Base-by-base conservation (phyloP, 2,329 filamentous ascomycete species). In the Phialocephala sp. region DNA sequence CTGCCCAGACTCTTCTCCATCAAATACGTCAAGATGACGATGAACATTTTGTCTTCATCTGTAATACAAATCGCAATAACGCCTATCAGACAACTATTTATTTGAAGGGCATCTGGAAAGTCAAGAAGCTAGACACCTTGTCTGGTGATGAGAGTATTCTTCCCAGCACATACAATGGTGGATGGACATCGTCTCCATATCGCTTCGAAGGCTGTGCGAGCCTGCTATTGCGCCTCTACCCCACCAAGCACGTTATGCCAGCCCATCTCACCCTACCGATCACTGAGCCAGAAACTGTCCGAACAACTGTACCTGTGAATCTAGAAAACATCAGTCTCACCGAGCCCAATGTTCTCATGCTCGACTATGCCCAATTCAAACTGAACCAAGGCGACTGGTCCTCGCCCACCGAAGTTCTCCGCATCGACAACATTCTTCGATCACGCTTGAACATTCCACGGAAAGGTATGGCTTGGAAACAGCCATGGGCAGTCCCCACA, bases 1-100 rank as follows among this genome's bases (percentile, higher is more conserved):
- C 59, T 0, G 35, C 68, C 0, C 39, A 72, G 2, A 72, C 68
- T 15, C 39, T 77, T 6, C 62, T 77, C 1, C 73, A 77, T 59
- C 75, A 77, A 47, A 73, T 77, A 68, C 70, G 76, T 12, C 64
- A 76, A 32, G 76, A 77, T 32, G 70, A 60, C 4, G 68, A 73
- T 11, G 66, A 74, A 12, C 69, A 71, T 8, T 77, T 73, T 43
- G 61, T 76, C 1, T 77, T 77, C 59, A 71, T 76, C 60, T 76
- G 75, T 66, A 77, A 77, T 35, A 74, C 70, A 14, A 72, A 77
- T 39, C 70, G 74, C 2, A 68, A 59, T 12, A 67, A 65, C 1
- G 60, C 70, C 0, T 58, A 69, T 8, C 63, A 71, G 22, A 72
- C 72, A n/a, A 62, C 50, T 5, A 64, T 77, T 0, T 59, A 67